A percentile compares a stretch with the other conserved stretches of the same genome.
phyloP scores from a whole-genome alignment of 805 yeast species.

The Brettanomyces custersianus region DNA sequence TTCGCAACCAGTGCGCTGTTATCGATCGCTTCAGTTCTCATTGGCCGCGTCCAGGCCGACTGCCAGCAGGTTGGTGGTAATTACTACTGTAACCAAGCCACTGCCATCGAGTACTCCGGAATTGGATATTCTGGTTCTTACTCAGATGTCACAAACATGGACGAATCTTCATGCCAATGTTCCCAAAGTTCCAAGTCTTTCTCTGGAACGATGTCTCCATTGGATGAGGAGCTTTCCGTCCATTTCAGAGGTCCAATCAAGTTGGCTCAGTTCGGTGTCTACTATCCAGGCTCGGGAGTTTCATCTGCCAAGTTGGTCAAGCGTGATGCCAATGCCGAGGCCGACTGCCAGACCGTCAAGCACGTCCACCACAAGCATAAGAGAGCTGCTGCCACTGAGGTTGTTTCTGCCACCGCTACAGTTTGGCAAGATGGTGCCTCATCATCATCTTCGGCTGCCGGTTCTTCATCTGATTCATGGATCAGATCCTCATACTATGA shows the following conservation, averaged over 20 bases:
- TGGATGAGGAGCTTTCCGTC: slow-evolving; percentile 79
- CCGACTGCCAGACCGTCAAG: slow-evolving; percentile 35
- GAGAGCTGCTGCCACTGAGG: slow-evolving; percentile 56
- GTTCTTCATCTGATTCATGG: slow-evolving; percentile 48
- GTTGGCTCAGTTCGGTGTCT: slow-evolving; percentile 81
- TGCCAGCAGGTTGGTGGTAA: slow-evolving; percentile 51
- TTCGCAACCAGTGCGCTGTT: slow-evolving; percentile 1
- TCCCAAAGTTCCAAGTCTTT: slow-evolving; percentile 46
- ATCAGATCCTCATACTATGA: slow-evolving; percentile 61
- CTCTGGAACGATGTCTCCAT: slow-evolving; percentile 68
- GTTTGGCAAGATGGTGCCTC: slow-evolving; percentile 50
- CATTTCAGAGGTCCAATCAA: slow-evolving; percentile 87
- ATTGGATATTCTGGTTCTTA: slow-evolving; percentile 82
- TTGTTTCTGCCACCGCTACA: slow-evolving; percentile 70
- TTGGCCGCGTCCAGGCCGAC: slow-evolving; percentile 10
- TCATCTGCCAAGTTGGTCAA: slow-evolving; percentile 24
- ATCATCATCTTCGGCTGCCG: slow-evolving; percentile 18
- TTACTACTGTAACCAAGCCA: slow-evolving; percentile 70
- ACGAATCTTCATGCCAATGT: slow-evolving; percentile 53
- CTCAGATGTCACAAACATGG: slow-evolving; percentile 67
- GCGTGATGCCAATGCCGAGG: slow-evolving; percentile 22
- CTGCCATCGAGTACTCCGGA: slow-evolving; percentile 44
- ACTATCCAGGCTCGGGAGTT: slow-evolving; percentile 52
- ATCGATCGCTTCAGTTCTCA: slow-evolving; percentile 1
- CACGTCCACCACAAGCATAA: slow-evolving; percentile 42